Base-by-base conservation (phyloP, 805 yeast species). In the Ogataea parapolymorpha region DNA sequence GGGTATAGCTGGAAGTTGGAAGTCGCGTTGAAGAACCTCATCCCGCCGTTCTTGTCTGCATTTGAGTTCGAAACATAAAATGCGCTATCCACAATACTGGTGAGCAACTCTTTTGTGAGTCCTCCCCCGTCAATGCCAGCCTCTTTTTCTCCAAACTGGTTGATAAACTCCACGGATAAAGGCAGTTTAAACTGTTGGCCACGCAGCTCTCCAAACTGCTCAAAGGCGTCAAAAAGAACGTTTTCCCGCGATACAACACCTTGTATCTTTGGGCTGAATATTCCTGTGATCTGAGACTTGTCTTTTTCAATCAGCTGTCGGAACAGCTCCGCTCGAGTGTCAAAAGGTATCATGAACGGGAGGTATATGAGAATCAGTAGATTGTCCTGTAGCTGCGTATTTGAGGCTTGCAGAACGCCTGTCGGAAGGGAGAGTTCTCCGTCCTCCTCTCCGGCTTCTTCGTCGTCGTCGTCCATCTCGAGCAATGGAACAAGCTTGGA, bases 121-220 rank as follows among this genome's bases (percentile, higher is more conserved):
- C 99, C 99, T 10, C 98, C 99, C 6, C 99, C 99, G 61, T 91
- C 99, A 31, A 91, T 83, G 1, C 99, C 99, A 0, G 82, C 88
- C 58, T 91, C 98, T 20, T 37, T 48, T 26, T 68, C 75, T 2
- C 90, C 95, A 63, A 80, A 77, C 41, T 83, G 75, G 53, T 86
- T 85, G 26, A 68, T 67, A 56, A 93, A 89, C 12, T 72, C 72
- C 2, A 93, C 88, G 1, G 75, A 66, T 8, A 90, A 60, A 26
- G 68, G 70, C 7, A 71, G 56, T 53, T 85, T 88, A 58, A 90
- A 75, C 4, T 65, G 64, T 1, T 67, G 54, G 0, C 89, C 87
- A 8, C 55, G 38, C 1, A 72, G 51, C 3, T 66, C 62, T 24
- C 75, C 72, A 54, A 83, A 83, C 5, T 70, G 70, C 1, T 71